Percentiles rank a stretch among this genome's conserved stretches.
Evolutionary conservation across 1,284 basidiomycete genomes (phyloP).

Genomic region (Naganishia sp.): DNA sequence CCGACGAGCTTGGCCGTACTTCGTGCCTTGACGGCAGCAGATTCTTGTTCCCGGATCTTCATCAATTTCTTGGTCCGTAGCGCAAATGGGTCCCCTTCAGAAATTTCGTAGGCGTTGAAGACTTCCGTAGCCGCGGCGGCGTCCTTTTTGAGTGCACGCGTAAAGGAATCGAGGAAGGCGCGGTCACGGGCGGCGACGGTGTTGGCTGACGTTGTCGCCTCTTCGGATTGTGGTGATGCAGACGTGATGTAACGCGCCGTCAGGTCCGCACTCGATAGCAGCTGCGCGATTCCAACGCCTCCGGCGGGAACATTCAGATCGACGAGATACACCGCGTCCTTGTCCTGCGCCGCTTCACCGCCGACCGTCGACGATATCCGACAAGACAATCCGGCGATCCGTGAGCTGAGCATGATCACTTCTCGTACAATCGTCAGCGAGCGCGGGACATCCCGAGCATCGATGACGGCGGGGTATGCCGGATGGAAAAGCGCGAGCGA

Average conservation of each 20-base stretch:
- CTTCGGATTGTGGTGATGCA: not conserved
- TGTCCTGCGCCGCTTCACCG: slow-evolving; percentile 8
- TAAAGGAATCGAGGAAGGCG: slow-evolving; percentile 24
- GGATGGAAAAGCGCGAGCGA: slow-evolving; percentile 34
- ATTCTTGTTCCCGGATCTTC: slow-evolving; percentile 24
- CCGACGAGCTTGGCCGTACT: slow-evolving; percentile 22
- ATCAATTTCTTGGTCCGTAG: slow-evolving; percentile 23
- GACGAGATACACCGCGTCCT: slow-evolving; percentile 27
- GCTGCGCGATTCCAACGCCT: slow-evolving; percentile 33
- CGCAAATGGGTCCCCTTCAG: slow-evolving; percentile 24
- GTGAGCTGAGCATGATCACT: slow-evolving; percentile 21
- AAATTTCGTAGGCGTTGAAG: slow-evolving; percentile 18
- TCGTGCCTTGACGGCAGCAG: slow-evolving; percentile 10
- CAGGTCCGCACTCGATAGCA: slow-evolving; percentile 26
- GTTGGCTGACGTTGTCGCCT: not conserved
- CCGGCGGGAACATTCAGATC: slow-evolving; percentile 25
- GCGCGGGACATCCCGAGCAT: slow-evolving; percentile 18
- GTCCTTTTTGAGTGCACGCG: slow-evolving; percentile 11
- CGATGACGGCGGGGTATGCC: slow-evolving; percentile 32
- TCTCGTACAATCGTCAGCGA: slow-evolving; percentile 7
- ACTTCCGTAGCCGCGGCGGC: slow-evolving; percentile 12
- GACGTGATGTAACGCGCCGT: slow-evolving; percentile 22
- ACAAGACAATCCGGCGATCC: slow-evolving; percentile 9
- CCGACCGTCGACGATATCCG: not conserved
- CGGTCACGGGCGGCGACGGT: slow-evolving; percentile 19